phyloP scores from a whole-genome alignment of 495 filamentous ascomycete species.

The Tuber magnatum region DNA sequence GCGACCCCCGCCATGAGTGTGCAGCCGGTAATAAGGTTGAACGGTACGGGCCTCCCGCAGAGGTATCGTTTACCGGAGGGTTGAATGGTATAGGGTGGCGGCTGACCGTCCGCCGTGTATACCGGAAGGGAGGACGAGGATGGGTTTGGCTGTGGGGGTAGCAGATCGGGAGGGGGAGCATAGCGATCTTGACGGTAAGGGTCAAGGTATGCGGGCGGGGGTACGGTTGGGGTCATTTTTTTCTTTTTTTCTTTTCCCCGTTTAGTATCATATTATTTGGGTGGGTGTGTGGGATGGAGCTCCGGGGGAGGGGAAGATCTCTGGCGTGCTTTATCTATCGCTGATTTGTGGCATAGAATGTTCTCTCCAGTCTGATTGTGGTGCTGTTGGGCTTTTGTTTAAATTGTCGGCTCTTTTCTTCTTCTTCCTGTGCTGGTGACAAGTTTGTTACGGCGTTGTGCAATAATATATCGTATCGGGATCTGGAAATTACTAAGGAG shows the following conservation, averaged over 20 bases:
- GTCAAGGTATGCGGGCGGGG: background rate
- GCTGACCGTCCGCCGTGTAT: background rate
- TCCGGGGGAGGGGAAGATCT: too few species aligned
- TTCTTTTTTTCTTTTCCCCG: background rate
- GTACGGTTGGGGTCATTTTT: background rate
- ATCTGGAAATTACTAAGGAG: too few species aligned
- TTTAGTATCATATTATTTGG: too few species aligned
- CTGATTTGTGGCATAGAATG: too few species aligned
- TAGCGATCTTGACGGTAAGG: background rate
- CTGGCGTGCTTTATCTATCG: too few species aligned
- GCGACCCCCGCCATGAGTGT: background rate
- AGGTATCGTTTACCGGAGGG: background rate
- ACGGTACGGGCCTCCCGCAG: background rate
- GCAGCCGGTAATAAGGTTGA: background rate
- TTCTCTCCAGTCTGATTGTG: too few species aligned
- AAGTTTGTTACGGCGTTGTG: too few species aligned
- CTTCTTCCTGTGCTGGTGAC: too few species aligned
- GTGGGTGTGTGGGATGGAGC: too few species aligned
- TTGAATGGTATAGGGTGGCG: background rate
- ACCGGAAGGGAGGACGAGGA: background rate
- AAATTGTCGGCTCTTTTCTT: too few species aligned
- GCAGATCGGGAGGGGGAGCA: background rate
- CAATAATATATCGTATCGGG: too few species aligned
- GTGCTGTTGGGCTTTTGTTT: too few species aligned
- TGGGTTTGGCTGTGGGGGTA: background rate